Evolutionary conservation across 1,139 yeast genomes (phyloP).

Genomic region (Zygosaccharomyces pseudobailii): DNA sequence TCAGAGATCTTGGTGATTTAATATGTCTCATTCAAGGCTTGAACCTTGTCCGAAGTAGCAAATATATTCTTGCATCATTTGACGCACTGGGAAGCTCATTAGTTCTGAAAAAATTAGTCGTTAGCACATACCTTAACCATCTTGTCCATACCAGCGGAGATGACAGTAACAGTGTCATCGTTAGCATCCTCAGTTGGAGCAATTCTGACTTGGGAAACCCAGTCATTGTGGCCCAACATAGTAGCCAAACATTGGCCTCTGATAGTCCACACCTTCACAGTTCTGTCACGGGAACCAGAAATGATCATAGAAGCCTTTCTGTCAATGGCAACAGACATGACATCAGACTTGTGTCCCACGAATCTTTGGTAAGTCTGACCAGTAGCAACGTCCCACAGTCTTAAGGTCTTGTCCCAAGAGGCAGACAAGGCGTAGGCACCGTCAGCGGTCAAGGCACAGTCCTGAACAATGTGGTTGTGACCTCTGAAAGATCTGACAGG

Average conservation of each 20-base stretch:
- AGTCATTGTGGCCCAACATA: slow-evolving; percentile 91
- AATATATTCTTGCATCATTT: slow-evolving; percentile 74
- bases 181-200: slow-evolving; percentile 34
- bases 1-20: slow-evolving; percentile 99
- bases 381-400: slow-evolving; percentile 96
- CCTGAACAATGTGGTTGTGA: slow-evolving; percentile 99
- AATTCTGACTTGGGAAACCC: slow-evolving; percentile 98
- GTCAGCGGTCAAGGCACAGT: slow-evolving; percentile 96
- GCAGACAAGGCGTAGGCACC: slow-evolving; percentile 98
- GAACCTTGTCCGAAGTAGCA: slow-evolving; percentile 98
- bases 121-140: slow-evolving; percentile 88
- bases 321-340: slow-evolving; percentile 93
- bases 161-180: slow-evolving; percentile 67
- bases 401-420: slow-evolving; percentile 99
- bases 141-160: slow-evolving; percentile 99
- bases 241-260: slow-evolving; percentile 97
- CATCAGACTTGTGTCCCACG: slow-evolving; percentile 98
- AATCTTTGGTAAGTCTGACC: slow-evolving; percentile 95
- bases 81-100: slow-evolving; percentile 6
- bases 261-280: slow-evolving; percentile 99
- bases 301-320: slow-evolving; percentile 97
- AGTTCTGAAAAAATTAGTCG: slow-evolving; percentile 13
- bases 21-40: slow-evolving; percentile 89
- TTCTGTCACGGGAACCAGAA: slow-evolving; percentile 98
- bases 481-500: slow-evolving; percentile 97